These are phyloP conservation scores for Colletotrichum phormii DNA, from an alignment of 2,329 filamentous ascomycete species.

Conservation along the genomic window DNA sequence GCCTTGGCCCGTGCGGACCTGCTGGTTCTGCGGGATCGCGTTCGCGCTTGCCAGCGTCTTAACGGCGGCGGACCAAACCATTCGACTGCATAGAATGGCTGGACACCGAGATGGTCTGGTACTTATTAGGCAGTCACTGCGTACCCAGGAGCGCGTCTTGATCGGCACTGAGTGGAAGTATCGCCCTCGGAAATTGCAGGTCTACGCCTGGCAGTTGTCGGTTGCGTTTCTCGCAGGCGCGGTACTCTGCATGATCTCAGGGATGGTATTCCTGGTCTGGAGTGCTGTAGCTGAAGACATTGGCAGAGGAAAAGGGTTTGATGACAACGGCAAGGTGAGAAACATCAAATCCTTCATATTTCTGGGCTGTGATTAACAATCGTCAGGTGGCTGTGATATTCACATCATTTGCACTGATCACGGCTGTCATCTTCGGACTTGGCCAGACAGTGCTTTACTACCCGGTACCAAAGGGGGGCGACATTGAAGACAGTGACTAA, in stretches of 20 bases:
- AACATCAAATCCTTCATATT: background rate
- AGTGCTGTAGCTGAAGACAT: conserved; percentile 12
- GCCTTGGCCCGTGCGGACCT: conserved; percentile 54
- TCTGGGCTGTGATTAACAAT: background rate
- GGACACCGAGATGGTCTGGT: conserved; percentile 51
- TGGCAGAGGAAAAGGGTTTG: background rate
- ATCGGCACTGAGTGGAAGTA: conserved; percentile 11
- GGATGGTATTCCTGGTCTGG: conserved; percentile 40
- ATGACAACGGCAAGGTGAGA: conserved; percentile 11
- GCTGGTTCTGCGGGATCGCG: conserved; percentile 57
- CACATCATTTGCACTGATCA: background rate
- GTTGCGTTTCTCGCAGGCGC: conserved; percentile 37
- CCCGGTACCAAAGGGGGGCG: background rate
- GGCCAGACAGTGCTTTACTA: conserved; percentile 1
- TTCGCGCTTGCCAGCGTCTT: conserved; percentile 63
- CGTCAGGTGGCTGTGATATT: conserved; percentile 2
- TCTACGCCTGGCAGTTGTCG: conserved; percentile 41
- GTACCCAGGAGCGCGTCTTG: background rate
- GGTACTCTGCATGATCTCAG: conserved; percentile 39
- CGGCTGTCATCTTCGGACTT: background rate
- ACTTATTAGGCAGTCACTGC: conserved; percentile 45
- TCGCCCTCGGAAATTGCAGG: conserved; percentile 34
- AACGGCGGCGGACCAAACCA: conserved; percentile 54
- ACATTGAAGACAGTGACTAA: background rate
- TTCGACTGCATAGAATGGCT: conserved; percentile 54